These are phyloP conservation scores for Citrus trifoliata DNA, from an alignment of 345 rosid genomes.

Conservation along the genomic window DNA sequence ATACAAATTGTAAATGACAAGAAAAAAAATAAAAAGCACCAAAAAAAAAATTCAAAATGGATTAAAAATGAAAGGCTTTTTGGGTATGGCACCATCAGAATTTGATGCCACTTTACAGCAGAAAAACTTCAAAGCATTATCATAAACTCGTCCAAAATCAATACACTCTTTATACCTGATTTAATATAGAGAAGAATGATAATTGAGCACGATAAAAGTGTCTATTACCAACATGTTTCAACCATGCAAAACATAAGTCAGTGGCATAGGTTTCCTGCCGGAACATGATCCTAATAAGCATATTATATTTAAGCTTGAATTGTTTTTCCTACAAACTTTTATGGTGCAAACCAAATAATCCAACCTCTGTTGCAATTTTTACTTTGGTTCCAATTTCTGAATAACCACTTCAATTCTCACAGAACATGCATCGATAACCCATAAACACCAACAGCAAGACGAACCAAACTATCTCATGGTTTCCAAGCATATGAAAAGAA, in stretches of 20 bases:
- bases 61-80: background rate
- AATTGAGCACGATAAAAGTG: constrained; percentile 1
- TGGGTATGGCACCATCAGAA: background rate
- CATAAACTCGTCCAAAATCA: constrained; percentile 7
- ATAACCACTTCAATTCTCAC: background rate
- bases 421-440: background rate
- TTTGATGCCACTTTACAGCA: background rate
- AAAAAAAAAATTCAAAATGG: background rate
- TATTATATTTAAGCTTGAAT: constrained; percentile 2
- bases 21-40: background rate
- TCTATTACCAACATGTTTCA: background rate
- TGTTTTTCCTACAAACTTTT: background rate
- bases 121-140: background rate
- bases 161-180: background rate
- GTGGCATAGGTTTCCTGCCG: background rate
- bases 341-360: background rate
- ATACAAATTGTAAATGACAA: background rate
- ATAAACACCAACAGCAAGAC: background rate
- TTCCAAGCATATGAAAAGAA: background rate
- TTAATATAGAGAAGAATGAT: background rate
- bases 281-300: constrained; percentile 2
- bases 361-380: background rate
- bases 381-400: background rate
- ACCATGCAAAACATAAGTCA: background rate
- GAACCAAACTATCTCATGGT: background rate